Base-by-base conservation (phyloP, 257 asterid genomes). In the Solanum boliviense region DNA sequence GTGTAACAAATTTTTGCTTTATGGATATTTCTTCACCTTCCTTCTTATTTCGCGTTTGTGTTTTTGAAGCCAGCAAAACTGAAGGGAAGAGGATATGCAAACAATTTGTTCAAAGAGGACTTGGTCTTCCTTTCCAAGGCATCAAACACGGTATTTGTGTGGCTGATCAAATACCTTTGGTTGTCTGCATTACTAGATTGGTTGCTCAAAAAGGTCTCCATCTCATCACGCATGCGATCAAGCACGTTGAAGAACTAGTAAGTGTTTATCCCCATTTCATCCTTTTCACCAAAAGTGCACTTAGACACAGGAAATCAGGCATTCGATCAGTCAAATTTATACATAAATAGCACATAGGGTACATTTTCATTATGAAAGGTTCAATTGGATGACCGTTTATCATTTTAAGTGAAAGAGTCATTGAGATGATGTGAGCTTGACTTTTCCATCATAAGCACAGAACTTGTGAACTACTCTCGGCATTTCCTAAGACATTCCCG, bases 181-280 rank as follows among this genome's bases (percentile, higher is more conserved):
- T 95, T 84, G 87, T 96, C 65, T 96, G 99, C 93, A 94, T 95
- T 88, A 93, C 95, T 87, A 91, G 98, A 91, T 89, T 96, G 90
- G 99, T 95, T 88, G 97, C 98, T 90, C 98, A 96, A 91, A 96
- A 96, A 91, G 99, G 99, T 81, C 99, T 95, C 82, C 98, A 96
- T 91, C 91, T 96, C 92, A 96, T 94, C 85, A 92, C 89, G 60
- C 93, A 92, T 83, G 98, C 99, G 75, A 94, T 96, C 90, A 90
- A 89, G 84, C 90, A 89, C 78, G 93, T 95, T 46, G 89, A 94
- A 85, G 90, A 89, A 89, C 93, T 93, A 67, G 98, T 96, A 93
- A 89, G 94, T 88, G 76, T 67, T 88, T 83, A 84, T 67, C 87
- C 88, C 89, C 70, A 78, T 90, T 89, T 79, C 89, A 10, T 76